Conservation (phyloP, 2,329 filamentous ascomycete genomes). For the Colletotrichum chlorophyti region DNA sequence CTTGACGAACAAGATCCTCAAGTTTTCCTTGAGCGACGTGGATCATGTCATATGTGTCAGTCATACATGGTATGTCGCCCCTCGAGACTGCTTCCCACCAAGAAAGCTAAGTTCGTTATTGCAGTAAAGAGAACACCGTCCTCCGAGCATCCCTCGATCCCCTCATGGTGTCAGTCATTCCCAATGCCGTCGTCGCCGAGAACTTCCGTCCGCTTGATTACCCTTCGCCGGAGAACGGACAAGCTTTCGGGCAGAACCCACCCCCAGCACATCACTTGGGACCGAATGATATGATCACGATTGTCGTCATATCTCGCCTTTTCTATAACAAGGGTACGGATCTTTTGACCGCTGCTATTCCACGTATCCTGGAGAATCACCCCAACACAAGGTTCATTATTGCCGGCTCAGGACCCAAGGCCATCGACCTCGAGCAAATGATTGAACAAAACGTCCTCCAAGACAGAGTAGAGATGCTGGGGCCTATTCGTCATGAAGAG, state of each 20-base stretch:
- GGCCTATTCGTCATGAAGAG: constrained; percentile 92
- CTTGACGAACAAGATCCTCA: constrained; percentile 94
- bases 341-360: constrained; percentile 93
- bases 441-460: constrained; percentile 93
- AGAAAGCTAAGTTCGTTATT: constrained; percentile 28
- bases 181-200: constrained; percentile 95
- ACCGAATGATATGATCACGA: constrained; percentile 87
- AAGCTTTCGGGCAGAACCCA: constrained; percentile 48
- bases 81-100: background rate
- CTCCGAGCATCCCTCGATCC: constrained; percentile 93
- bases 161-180: constrained; percentile 96
- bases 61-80: constrained; percentile 79
- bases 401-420: constrained; percentile 92
- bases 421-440: constrained; percentile 98
- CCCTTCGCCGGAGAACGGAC: constrained; percentile 39
- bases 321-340: constrained; percentile 99
- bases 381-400: constrained; percentile 97
- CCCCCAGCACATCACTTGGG: constrained; percentile 73
- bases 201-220: constrained; percentile 78
- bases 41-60: constrained; percentile 99
- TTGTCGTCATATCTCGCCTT: constrained; percentile 94
- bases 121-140: constrained; percentile 96
- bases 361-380: constrained; percentile 86
- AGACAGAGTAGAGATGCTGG: constrained; percentile 91
- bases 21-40: constrained; percentile 94